Percentiles rank a stretch among this genome's conserved stretches.
phyloP scores from a whole-genome alignment of 805 yeast species.

The Lipomyces chichibuensis region DNA sequence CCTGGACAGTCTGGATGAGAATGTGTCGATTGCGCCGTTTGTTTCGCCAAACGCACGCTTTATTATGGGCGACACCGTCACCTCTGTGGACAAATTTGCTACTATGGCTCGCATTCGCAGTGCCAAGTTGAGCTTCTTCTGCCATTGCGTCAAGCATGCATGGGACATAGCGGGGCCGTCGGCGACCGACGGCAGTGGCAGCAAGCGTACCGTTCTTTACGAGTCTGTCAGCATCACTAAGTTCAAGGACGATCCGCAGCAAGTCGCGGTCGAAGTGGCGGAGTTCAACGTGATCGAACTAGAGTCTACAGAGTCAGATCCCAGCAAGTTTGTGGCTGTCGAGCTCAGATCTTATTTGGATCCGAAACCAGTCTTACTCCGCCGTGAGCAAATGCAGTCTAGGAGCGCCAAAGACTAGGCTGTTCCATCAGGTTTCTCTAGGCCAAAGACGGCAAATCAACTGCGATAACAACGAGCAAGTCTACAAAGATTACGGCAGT shows the following conservation, averaged over 20 bases:
- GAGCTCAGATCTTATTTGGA: background rate
- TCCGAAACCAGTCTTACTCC: background rate
- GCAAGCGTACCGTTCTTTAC: background rate
- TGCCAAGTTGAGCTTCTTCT: background rate
- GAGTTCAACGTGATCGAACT: background rate
- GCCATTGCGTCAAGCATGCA: background rate
- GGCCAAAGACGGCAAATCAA: too few species aligned
- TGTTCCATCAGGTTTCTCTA: too few species aligned
- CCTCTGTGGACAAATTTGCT: background rate
- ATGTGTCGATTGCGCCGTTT: background rate
- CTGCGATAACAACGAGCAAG: too few species aligned
- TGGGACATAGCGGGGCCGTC: background rate
- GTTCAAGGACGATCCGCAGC: background rate
- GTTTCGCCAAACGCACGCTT: background rate
- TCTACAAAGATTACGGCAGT: too few species aligned
- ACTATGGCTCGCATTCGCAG: background rate
- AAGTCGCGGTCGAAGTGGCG: background rate
- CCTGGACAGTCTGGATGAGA: background rate
- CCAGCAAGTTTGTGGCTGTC: background rate
- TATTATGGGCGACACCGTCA: background rate
- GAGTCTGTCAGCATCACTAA: background rate
- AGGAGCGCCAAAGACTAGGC: background rate
- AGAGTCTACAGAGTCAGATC: background rate
- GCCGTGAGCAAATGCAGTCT: background rate
- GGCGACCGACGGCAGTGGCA: background rate